A percentile compares a stretch with the other conserved stretches of the same genome.
Evolutionary conservation across 2,329 filamentous ascomycete genomes (phyloP).

Genomic region (Ascochyta viciae-villosae): DNA sequence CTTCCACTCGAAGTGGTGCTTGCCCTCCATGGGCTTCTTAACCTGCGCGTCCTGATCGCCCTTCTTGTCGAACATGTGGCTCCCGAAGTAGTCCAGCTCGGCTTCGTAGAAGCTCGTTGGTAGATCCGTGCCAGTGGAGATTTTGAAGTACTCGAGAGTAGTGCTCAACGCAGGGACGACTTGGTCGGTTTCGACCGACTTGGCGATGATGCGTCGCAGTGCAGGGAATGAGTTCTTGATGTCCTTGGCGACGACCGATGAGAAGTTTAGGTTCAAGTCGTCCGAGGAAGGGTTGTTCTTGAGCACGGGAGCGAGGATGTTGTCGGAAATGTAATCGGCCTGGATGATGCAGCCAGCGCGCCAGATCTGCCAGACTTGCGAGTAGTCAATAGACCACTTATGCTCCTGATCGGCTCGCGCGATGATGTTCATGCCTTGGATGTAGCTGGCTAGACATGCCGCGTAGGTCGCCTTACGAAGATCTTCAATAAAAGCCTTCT

Average conservation of each 20-base stretch:
- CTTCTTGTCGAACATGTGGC: constrained; percentile 69
- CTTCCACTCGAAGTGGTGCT: constrained; percentile 71
- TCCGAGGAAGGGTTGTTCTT: constrained; percentile 43
- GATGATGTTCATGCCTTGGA: constrained; percentile 71
- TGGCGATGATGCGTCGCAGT: constrained; percentile 64
- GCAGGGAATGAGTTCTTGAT: constrained; percentile 59
- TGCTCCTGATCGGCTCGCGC: constrained; percentile 64
- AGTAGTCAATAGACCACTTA: constrained; percentile 65
- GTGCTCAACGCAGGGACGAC: constrained; percentile 67
- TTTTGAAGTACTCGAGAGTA: constrained; percentile 72
- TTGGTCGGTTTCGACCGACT: constrained; percentile 63
- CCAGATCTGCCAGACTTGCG: constrained; percentile 67
- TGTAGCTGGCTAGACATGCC: constrained; percentile 67
- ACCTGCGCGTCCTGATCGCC: constrained; percentile 58
- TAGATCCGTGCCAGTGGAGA: constrained; percentile 64
- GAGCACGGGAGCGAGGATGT: constrained; percentile 61
- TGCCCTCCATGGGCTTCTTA: constrained; percentile 60
- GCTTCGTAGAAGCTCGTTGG: constrained; percentile 75
- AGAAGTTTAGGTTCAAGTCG: constrained; percentile 55
- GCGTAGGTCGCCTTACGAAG: constrained; percentile 68
- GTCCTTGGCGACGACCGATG: constrained; percentile 59
- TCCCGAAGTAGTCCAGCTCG: constrained; percentile 74
- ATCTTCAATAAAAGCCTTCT: constrained; percentile 61
- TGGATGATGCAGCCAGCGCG: constrained; percentile 75
- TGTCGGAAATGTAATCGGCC: constrained; percentile 66